Percentiles rank a stretch among this genome's conserved stretches.
Conservation (phyloP, 2,329 filamentous ascomycete species). For the Leptographium procerum region DNA sequence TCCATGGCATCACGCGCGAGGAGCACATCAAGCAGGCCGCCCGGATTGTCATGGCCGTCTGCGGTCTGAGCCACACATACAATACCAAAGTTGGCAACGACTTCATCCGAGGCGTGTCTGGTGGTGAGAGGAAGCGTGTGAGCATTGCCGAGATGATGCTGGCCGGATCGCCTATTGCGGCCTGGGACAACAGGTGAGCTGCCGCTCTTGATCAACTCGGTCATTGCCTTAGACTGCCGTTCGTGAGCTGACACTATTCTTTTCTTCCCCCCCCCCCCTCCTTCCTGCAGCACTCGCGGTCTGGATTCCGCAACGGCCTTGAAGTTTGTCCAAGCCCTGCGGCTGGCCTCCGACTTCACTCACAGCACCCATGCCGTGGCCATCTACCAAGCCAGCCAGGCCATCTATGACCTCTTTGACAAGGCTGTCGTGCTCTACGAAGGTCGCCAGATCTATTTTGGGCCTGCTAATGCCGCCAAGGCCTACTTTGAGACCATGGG, state of each 20-base stretch:
- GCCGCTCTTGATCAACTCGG: background rate
- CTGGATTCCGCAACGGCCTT: slow-evolving; percentile 55
- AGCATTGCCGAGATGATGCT: slow-evolving; percentile 62
- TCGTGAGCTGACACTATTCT: background rate
- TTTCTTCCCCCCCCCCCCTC: too few relatives aligned
- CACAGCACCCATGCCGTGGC: slow-evolving; percentile 48
- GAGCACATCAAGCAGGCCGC: background rate
- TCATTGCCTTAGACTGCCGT: background rate
- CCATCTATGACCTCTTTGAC: slow-evolving; percentile 56
- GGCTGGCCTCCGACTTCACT: slow-evolving; percentile 55
- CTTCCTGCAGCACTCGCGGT: slow-evolving; percentile 40
- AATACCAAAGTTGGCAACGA: slow-evolving; percentile 59
- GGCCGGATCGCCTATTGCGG: slow-evolving; percentile 47
- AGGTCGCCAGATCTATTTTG: slow-evolving; percentile 55
- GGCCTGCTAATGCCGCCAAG: slow-evolving; percentile 45
- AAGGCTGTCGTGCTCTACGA: slow-evolving; percentile 63
- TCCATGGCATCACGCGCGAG: background rate
- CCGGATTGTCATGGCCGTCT: slow-evolving; percentile 46
- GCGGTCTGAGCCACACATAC: slow-evolving; percentile 57
- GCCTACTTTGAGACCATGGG: slow-evolving; percentile 57
- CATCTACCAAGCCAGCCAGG: slow-evolving; percentile 56
- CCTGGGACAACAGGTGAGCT: slow-evolving; percentile 53
- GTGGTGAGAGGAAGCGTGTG: slow-evolving; percentile 61
- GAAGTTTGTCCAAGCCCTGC: slow-evolving; percentile 52
- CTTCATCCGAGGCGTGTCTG: slow-evolving; percentile 47